Evolutionary conservation across 257 asterid species (phyloP).

Genomic region (Capsicum rhomboideum): DNA sequence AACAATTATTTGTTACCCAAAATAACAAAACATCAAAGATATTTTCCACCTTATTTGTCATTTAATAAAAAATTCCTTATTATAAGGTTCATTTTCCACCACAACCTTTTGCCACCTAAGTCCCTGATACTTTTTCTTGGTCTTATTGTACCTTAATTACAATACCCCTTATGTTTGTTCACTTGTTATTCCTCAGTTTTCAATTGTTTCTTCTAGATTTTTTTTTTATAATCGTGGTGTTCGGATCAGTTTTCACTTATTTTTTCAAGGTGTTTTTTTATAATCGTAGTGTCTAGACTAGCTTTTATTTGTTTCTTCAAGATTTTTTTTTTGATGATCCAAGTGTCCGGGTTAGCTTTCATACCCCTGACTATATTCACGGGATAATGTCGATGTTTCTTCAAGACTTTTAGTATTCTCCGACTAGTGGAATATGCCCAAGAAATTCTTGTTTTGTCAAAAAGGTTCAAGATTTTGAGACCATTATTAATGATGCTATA

Average conservation of each 20-base stretch:
- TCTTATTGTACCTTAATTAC: not conserved
- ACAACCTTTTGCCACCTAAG: not conserved
- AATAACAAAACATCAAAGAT: not conserved
- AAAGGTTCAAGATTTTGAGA: not conserved
- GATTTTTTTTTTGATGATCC: no score
- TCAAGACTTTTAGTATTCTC: not conserved
- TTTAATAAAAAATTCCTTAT: not conserved
- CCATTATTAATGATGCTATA: not conserved
- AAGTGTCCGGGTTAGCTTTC: no score
- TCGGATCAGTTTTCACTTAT: no score
- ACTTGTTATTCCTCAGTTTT: not conserved
- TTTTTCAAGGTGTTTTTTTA: no score
- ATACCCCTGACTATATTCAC: no score
- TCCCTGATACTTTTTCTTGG: not conserved
- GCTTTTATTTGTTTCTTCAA: no score
- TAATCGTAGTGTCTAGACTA: no score
- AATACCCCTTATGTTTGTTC: not conserved
- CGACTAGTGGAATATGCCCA: not conserved
- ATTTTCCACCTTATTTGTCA: not conserved
- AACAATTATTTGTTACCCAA: not conserved
- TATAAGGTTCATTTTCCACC: slow-evolving; percentile 3
- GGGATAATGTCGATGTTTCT: no score
- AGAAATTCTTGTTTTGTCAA: not conserved
- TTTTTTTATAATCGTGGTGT: no score
- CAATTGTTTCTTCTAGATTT: not conserved